Evolutionary conservation across 768 basidiomycete genomes (phyloP).

Genomic region (Cyclocybe cylindracea): DNA sequence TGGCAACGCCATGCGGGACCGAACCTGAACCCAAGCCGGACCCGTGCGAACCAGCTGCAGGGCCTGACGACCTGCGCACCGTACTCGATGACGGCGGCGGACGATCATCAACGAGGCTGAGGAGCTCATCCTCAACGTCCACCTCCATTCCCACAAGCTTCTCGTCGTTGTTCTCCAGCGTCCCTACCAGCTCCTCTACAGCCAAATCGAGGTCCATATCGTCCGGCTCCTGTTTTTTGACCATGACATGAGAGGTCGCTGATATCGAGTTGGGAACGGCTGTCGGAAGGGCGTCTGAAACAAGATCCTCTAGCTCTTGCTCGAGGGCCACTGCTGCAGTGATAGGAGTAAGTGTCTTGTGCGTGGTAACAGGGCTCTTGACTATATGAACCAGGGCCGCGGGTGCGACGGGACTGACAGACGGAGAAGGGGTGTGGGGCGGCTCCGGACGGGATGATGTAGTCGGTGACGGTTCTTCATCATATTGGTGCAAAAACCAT

Average conservation of each 20-base stretch:
- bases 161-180: conserved; percentile 28
- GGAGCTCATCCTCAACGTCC: conserved; percentile 66
- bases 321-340: conserved; percentile 39
- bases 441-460: conserved; percentile 27
- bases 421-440: conserved; percentile 25
- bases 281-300: conserved; percentile 24
- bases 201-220: conserved; percentile 44
- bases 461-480: conserved; percentile 35
- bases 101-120: conserved; percentile 66
- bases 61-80: too few species aligned
- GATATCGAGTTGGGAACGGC: background rate
- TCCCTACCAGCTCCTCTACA: conserved; percentile 46
- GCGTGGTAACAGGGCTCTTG: conserved; percentile 17
- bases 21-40: too few species aligned
- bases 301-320: conserved; percentile 45
- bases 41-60: too few species aligned
- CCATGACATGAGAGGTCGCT: conserved; percentile 17
- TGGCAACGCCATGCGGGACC: background rate
- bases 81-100: conserved; percentile 20
- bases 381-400: conserved; percentile 12
- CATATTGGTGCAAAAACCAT: conserved; percentile 59
- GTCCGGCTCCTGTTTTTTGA: conserved; percentile 36
- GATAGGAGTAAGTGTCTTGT: conserved; percentile 17
- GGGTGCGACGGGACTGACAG: conserved; percentile 24
- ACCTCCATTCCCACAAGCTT: conserved; percentile 26